A percentile compares a stretch with the other conserved stretches of the same genome.
Conservation (phyloP, 208 protist genomes). For the Strigomonas culicis region DNA sequence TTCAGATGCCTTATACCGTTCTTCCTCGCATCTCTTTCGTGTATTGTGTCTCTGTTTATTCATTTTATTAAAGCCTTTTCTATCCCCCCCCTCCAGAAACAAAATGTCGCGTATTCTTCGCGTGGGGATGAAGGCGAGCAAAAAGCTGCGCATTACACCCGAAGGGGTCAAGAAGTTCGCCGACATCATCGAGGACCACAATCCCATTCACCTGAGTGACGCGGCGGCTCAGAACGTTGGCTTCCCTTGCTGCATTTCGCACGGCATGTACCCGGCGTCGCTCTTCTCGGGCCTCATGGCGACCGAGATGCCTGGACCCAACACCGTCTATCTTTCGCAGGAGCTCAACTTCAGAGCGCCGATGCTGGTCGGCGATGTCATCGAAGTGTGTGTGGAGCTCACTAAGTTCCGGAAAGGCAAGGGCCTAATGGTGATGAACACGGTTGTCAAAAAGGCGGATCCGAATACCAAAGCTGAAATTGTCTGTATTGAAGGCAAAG, state of each 20-base stretch:
- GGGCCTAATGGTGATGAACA: conserved; percentile 69
- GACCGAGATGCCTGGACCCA: conserved; percentile 70
- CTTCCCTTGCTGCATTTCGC: conserved; percentile 69
- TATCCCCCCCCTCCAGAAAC: not conserved
- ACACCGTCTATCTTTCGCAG: conserved; percentile 88
- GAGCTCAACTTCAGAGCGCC: conserved; percentile 67
- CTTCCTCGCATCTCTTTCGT: conserved; percentile 4
- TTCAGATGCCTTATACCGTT: not conserved
- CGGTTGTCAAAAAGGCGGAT: conserved; percentile 57
- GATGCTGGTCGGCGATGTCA: conserved; percentile 75
- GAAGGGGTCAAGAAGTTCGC: conserved; percentile 70
- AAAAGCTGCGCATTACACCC: conserved; percentile 39
- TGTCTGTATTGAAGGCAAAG: conserved; percentile 69
- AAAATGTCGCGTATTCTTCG: conserved; percentile 35
- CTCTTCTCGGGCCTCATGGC: conserved; percentile 87
- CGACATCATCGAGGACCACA: conserved; percentile 74
- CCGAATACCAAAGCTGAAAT: conserved; percentile 33
- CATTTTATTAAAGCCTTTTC: conserved; percentile 10
- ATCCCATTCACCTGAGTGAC: conserved; percentile 77
- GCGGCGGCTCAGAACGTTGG: conserved; percentile 64
- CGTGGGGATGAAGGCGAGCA: conserved; percentile 50
- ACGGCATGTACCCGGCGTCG: conserved; percentile 82
- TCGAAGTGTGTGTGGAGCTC: conserved; percentile 65
- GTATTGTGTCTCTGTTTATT: not conserved
- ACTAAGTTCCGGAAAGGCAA: conserved; percentile 58